A percentile compares a stretch with the other conserved stretches of the same genome.
phyloP scores from a whole-genome alignment of 2,329 filamentous ascomycete species.

The Colletotrichum kahawae region DNA sequence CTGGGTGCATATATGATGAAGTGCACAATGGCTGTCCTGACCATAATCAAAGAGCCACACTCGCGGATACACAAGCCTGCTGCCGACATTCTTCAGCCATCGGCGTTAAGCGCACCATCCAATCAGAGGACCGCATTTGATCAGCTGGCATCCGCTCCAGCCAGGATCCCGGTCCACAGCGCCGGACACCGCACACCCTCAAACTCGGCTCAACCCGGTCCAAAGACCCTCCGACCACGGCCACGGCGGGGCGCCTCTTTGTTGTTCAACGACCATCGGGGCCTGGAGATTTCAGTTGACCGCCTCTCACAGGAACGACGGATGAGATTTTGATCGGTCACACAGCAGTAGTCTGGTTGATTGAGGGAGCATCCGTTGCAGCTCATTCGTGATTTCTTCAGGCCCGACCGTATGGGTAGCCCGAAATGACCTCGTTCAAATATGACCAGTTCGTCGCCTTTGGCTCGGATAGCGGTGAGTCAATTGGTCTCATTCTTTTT shows the following conservation, averaged over 20 bases:
- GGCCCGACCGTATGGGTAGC: background rate
- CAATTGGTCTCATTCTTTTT: background rate
- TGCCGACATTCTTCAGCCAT: background rate
- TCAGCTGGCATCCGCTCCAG: background rate
- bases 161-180: conserved; percentile 3
- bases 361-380: background rate
- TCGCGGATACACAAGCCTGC: background rate
- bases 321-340: background rate
- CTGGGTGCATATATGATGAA: background rate
- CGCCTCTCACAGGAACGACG: background rate
- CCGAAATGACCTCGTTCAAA: conserved; percentile 9
- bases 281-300: background rate
- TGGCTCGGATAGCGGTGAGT: conserved; percentile 51
- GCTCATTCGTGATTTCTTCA: background rate
- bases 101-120: background rate
- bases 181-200: background rate
- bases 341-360: background rate
- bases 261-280: background rate
- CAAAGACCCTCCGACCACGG: conserved; percentile 3
- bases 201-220: background rate
- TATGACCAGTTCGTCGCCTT: conserved; percentile 47
- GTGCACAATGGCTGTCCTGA: background rate
- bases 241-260: background rate
- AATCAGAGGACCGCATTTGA: background rate
- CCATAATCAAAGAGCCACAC: background rate